Percentiles rank a stretch among this genome's conserved stretches.
These are phyloP conservation scores for Pharus latifolius DNA, from an alignment of 176 grass and related monocot species.

Conservation along the genomic window DNA sequence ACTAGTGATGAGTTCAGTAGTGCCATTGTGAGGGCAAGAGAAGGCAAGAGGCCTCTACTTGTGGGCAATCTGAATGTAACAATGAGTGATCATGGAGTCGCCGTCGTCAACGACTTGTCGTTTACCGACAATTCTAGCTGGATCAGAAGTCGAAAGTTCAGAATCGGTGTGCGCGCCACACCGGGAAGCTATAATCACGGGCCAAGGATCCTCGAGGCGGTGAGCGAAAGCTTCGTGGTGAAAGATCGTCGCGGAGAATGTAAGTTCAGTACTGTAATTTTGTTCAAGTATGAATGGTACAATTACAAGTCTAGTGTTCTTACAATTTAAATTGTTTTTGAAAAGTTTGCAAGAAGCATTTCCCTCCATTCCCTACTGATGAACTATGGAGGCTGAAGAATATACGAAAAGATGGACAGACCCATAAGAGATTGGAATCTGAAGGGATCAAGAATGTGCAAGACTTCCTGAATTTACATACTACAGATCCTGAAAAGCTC, in stretches of 20 bases:
- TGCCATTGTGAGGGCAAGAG: constrained; percentile 13
- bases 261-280: not conserved
- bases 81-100: not conserved
- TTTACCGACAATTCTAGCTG: constrained; percentile 42
- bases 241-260: constrained; percentile 38
- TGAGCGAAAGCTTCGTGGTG: constrained; percentile 28
- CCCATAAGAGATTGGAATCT: constrained; percentile 10
- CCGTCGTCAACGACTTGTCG: not conserved
- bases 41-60: constrained; percentile 23
- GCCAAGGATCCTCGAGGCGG: constrained; percentile 16
- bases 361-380: constrained; percentile 16
- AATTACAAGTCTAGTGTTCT: too few species aligned
- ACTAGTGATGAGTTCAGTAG: constrained; percentile 24
- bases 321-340: not conserved
- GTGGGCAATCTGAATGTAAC: not conserved
- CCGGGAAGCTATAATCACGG: not conserved
- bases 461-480: constrained; percentile 23
- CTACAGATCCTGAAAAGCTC: not conserved
- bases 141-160: constrained; percentile 20
- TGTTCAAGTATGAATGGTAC: not conserved
- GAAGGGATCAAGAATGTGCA: constrained; percentile 17
- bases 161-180: constrained; percentile 5
- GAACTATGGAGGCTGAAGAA: constrained; percentile 29
- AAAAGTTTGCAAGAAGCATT: constrained; percentile 20
- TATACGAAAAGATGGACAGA: constrained; percentile 14